Conservation (phyloP, 768 basidiomycete genomes). For the Pleurotus eryngii region DNA sequence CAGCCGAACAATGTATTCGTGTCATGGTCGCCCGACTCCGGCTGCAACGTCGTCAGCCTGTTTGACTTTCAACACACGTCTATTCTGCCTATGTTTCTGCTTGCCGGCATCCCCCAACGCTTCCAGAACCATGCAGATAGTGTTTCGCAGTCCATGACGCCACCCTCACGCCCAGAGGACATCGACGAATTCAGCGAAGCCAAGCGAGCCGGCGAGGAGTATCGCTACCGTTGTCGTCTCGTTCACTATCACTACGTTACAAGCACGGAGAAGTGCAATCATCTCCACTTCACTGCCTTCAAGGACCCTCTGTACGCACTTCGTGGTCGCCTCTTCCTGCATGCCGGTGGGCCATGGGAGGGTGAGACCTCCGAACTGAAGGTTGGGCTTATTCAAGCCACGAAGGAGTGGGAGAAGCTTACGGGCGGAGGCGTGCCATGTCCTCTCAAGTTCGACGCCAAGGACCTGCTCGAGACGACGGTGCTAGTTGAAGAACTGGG, state of each 20-base stretch:
- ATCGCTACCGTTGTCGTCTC: constrained; percentile 24
- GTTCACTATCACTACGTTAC: constrained; percentile 26
- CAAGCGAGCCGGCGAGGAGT: constrained; percentile 17
- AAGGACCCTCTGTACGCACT: constrained; percentile 17
- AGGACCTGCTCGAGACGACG: constrained; percentile 22
- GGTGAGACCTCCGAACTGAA: constrained; percentile 29
- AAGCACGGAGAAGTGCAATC: constrained; percentile 25
- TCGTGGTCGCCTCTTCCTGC: constrained; percentile 24
- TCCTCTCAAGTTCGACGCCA: constrained; percentile 26
- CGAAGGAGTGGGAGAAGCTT: constrained; percentile 21
- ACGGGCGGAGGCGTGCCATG: constrained; percentile 22
- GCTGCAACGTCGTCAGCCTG: constrained; percentile 17
- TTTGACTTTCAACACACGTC: constrained; percentile 31
- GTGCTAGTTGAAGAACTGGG: constrained; percentile 19
- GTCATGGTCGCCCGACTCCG: constrained; percentile 11
- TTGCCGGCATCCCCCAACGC: constrained; percentile 21
- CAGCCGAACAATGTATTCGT: constrained; percentile 22
- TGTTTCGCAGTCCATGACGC: constrained; percentile 17
- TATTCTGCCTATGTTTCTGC: constrained; percentile 27
- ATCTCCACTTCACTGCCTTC: constrained; percentile 21
- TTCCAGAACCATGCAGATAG: constrained; percentile 25
- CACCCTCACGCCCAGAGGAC: constrained; percentile 22
- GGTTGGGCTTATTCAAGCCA: constrained; percentile 23
- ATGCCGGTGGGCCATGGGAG: constrained; percentile 28
- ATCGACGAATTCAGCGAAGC: constrained; percentile 21